Percentiles rank a stretch among this genome's conserved stretches.
phyloP scores from a whole-genome alignment of 2,329 filamentous ascomycete species.

The Cadophora sp. region DNA sequence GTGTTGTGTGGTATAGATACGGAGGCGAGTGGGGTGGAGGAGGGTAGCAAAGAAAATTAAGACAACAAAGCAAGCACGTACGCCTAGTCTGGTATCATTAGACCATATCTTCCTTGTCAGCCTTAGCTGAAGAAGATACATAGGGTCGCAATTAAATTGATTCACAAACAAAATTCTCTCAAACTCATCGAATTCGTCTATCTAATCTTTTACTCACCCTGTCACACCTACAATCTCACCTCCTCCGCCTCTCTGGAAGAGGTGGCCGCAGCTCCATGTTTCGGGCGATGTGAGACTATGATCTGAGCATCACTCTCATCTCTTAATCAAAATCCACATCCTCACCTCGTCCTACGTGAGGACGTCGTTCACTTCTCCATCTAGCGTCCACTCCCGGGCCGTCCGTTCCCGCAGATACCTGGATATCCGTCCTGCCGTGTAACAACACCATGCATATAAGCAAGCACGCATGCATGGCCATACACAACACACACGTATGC shows the following conservation, averaged over 20 bases:
- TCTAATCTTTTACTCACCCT: not conserved
- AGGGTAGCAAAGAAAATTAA: not conserved
- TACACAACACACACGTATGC: not conserved
- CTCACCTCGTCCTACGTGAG: not conserved
- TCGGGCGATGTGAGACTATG: not conserved
- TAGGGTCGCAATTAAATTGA: not conserved
- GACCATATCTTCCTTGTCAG: not conserved
- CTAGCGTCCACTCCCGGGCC: not conserved
- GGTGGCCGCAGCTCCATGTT: no score
- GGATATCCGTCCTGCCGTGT: not conserved
- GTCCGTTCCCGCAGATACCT: not conserved
- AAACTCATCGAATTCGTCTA: not conserved
- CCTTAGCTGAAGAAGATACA: not conserved
- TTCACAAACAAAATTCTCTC: not conserved
- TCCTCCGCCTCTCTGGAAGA: not conserved
- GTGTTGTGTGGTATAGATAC: not conserved
- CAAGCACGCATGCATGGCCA: not conserved
- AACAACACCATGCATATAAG: not conserved
- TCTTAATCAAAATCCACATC: not conserved
- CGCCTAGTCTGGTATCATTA: conserved; percentile 1
- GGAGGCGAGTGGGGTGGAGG: not conserved
- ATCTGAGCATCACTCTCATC: not conserved
- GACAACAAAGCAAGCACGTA: conserved; percentile 1
- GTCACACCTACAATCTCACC: not conserved
- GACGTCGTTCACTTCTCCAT: not conserved